These are phyloP conservation scores for Meira miltonrushii DNA, from an alignment of 1,284 basidiomycete genomes.

Conservation along the genomic window DNA sequence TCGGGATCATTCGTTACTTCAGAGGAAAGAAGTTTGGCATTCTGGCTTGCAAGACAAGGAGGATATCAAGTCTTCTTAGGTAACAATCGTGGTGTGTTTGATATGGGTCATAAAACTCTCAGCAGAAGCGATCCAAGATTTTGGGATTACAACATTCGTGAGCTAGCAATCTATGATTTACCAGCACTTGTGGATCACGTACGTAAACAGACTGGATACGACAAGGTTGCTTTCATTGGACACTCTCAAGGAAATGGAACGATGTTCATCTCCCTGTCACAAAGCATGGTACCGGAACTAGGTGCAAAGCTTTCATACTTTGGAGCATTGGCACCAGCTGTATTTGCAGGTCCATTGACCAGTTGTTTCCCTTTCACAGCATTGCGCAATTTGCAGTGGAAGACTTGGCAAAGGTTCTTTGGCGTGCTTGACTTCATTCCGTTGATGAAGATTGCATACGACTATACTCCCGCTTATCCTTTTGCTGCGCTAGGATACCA, in stretches of 20 bases:
- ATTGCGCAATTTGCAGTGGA: conserved; percentile 55
- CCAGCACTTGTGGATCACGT: conserved; percentile 63
- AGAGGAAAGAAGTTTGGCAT: conserved; percentile 62
- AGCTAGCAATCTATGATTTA: conserved; percentile 62
- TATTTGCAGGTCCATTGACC: conserved; percentile 62
- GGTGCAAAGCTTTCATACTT: conserved; percentile 60
- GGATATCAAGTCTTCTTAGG: conserved; percentile 63
- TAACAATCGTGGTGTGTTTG: conserved; percentile 62
- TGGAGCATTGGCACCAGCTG: conserved; percentile 62
- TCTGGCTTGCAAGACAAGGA: conserved; percentile 61
- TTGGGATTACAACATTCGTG: conserved; percentile 65
- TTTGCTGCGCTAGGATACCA: conserved; percentile 54
- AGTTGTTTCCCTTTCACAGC: conserved; percentile 60
- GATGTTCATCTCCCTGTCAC: conserved; percentile 51
- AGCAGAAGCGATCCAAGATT: conserved; percentile 59
- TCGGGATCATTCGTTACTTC: conserved; percentile 63
- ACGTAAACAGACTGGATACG: conserved; percentile 59
- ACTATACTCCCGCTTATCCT: conserved; percentile 58
- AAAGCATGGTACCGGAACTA: conserved; percentile 61
- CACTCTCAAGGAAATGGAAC: conserved; percentile 62
- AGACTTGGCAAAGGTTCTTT: conserved; percentile 60
- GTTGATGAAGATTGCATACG: conserved; percentile 61
- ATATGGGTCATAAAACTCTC: conserved; percentile 61
- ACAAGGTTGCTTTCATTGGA: conserved; percentile 60
- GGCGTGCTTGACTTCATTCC: conserved; percentile 64